Evolutionary conservation across 2,329 filamentous ascomycete species (phyloP).

Genomic region (Hypoxylon sp.): DNA sequence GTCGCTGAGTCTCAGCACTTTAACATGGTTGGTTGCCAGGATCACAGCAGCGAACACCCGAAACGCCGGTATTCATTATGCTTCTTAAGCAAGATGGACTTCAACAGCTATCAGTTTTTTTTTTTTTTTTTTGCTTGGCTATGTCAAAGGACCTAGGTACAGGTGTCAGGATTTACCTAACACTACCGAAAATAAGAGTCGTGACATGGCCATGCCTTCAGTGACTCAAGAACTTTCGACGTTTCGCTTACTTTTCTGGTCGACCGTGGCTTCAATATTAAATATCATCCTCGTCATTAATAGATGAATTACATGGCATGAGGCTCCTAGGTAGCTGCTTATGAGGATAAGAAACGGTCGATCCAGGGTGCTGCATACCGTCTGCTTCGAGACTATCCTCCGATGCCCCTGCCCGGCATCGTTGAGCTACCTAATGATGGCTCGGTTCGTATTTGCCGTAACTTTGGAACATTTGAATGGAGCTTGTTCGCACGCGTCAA

Average conservation of each 20-base stretch:
- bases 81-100: too few relatives aligned
- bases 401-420: too few relatives aligned
- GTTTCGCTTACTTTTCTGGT: not conserved
- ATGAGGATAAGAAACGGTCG: not conserved
- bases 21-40: too few relatives aligned
- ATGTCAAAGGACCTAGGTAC: too few relatives aligned
- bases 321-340: not conserved
- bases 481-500: not conserved
- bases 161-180: too few relatives aligned
- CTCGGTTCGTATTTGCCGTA: not conserved
- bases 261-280: not conserved
- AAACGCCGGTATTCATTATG: too few relatives aligned
- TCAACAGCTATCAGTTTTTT: too few relatives aligned
- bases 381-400: not conserved
- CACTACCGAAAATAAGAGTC: not conserved
- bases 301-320: not conserved
- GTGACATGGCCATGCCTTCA: conserved; percentile 10
- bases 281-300: conserved; percentile 18
- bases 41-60: too few relatives aligned
- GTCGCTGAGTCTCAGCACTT: too few relatives aligned
- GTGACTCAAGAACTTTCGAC: conserved; percentile 5
- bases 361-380: not conserved
- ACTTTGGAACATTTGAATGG: not conserved
- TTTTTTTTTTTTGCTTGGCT: too few relatives aligned
- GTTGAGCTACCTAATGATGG: not conserved